Percentiles rank a stretch among this genome's conserved stretches.
Evolutionary conservation across 371 early-diverging fungal species (phyloP).

Genomic region (Lichtheimia ramosa): DNA sequence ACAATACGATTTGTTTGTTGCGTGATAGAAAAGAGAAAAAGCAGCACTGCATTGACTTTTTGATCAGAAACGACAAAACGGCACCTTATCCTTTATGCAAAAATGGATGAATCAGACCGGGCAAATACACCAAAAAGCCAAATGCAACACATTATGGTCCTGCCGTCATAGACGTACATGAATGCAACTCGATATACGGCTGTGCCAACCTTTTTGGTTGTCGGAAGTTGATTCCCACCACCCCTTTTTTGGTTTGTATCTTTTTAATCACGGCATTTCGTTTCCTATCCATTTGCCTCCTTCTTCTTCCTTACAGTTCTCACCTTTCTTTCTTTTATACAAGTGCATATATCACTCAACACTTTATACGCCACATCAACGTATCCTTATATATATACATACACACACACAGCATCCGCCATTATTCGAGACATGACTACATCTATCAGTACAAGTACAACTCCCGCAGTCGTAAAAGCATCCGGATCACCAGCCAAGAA

Average conservation of each 20-base stretch:
- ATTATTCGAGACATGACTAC: not conserved
- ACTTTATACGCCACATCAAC: too few species aligned
- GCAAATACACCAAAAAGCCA: too few species aligned
- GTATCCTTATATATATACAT: not conserved
- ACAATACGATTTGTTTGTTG: too few species aligned
- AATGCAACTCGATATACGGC: slow-evolving; percentile 5
- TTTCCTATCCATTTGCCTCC: slow-evolving; percentile 4
- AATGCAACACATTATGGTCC: too few species aligned
- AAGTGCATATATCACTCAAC: too few species aligned
- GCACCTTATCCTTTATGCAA: not conserved
- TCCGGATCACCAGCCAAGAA: not conserved
- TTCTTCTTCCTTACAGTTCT: slow-evolving; percentile 14
- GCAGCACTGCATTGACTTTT: too few species aligned
- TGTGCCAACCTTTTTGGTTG: slow-evolving; percentile 15
- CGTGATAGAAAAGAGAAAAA: too few species aligned
- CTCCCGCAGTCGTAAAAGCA: not conserved
- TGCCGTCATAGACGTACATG: not conserved
- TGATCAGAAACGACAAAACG: too few species aligned
- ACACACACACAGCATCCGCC: not conserved
- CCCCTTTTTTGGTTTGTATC: slow-evolving; percentile 7
- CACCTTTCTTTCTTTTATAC: slow-evolving; percentile 14
- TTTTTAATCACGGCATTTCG: slow-evolving; percentile 2
- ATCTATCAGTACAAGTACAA: not conserved
- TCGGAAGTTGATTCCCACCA: slow-evolving; percentile 8
- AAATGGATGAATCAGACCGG: slow-evolving; percentile 6